phyloP scores from a whole-genome alignment of 768 basidiomycete genomes.

The Tremella yokohamensis region DNA sequence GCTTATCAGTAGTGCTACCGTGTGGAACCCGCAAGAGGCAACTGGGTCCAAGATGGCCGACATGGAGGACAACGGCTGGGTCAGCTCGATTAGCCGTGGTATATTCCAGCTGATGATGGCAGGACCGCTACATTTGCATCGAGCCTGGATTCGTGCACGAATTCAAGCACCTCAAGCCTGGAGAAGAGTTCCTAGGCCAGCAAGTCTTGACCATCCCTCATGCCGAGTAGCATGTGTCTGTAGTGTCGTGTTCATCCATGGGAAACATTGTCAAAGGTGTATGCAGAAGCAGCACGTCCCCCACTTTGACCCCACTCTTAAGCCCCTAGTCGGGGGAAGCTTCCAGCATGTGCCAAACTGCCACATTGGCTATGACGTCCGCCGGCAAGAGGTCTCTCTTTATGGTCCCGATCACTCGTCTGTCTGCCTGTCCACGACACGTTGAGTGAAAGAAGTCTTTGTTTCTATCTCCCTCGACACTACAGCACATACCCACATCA shows the following conservation, averaged over 20 bases:
- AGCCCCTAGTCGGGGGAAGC: too few species aligned
- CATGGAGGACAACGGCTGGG: slow-evolving; percentile 86
- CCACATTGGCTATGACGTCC: too few species aligned
- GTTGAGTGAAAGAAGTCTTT: too few species aligned
- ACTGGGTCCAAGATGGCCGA: slow-evolving; percentile 72
- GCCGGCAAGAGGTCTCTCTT: too few species aligned
- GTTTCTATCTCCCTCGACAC: too few species aligned
- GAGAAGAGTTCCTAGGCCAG: slow-evolving; percentile 70
- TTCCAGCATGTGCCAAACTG: too few species aligned
- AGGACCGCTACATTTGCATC: slow-evolving; percentile 82
- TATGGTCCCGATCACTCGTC: too few species aligned
- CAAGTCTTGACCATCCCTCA: slow-evolving; percentile 58
- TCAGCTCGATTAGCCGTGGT: slow-evolving; percentile 49
- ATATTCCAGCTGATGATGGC: slow-evolving; percentile 34
- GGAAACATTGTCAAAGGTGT: too few species aligned
- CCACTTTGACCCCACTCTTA: too few species aligned
- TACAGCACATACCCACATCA: background rate
- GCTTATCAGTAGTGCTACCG: slow-evolving; percentile 54
- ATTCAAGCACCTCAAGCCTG: slow-evolving; percentile 62
- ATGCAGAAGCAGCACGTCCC: too few species aligned
- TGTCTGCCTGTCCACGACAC: too few species aligned
- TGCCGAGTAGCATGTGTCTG: background rate
- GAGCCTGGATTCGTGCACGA: slow-evolving; percentile 83
- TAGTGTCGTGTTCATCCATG: too few species aligned
- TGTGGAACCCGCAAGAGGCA: slow-evolving; percentile 86